phyloP scores from a whole-genome alignment of 148 eudicot genomes.

The Rhododendron molle region DNA sequence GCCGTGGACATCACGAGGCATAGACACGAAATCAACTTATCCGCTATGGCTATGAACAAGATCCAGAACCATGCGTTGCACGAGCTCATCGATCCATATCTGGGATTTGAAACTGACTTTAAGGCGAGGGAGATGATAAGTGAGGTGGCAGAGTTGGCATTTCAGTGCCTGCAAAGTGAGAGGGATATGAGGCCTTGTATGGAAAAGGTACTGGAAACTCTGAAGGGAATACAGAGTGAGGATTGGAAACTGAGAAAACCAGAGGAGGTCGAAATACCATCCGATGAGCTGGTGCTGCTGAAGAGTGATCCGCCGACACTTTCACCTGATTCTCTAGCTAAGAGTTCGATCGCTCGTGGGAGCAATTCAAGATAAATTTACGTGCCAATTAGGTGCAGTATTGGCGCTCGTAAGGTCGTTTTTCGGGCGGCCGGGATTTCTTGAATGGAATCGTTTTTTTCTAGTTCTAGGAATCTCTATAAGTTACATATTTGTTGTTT shows the following conservation, averaged over 20 bases:
- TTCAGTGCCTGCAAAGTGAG: conserved; percentile 31
- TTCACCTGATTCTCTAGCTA: neutral
- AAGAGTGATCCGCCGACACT: neutral
- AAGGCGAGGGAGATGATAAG: conserved; percentile 20
- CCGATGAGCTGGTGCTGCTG: conserved; percentile 7
- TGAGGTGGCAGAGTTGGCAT: conserved; percentile 30
- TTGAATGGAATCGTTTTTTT: neutral
- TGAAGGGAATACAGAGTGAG: conserved; percentile 13
- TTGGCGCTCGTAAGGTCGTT: neutral
- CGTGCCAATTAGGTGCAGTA: neutral
- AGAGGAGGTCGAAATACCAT: neutral
- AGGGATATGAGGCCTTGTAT: conserved; percentile 33
- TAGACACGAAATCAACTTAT: conserved; percentile 33
- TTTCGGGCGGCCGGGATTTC: neutral
- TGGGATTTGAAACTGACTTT: conserved; percentile 19
- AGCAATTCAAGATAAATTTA: neutral
- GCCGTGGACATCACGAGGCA: conserved; percentile 40
- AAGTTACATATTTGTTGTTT: too few relatives aligned
- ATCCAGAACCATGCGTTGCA: conserved; percentile 18
- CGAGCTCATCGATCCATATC: conserved; percentile 34
- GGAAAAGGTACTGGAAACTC: conserved; percentile 24
- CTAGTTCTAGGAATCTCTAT: neutral
- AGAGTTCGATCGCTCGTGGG: neutral
- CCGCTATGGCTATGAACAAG: conserved; percentile 27
- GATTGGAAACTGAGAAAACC: neutral